Base-by-base conservation (phyloP, 768 basidiomycete genomes). In the Serpula lacrymans region DNA sequence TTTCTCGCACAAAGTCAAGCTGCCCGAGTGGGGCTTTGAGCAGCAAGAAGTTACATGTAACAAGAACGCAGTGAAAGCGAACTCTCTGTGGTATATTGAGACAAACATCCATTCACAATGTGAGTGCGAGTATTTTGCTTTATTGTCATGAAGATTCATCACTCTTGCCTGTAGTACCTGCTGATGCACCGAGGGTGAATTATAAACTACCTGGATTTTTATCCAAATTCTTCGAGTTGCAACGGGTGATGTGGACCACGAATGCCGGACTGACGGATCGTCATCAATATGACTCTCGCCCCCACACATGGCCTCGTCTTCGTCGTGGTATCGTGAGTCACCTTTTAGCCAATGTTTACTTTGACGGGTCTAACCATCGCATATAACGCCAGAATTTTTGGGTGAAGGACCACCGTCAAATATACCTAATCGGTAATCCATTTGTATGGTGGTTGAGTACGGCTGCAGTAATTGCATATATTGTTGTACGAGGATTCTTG, bases 11-110 rank as follows among this genome's bases (percentile, higher is more conserved):
- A 96, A 96, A 62, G 86, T 97, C 54, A 98, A 98, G 65, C 68
- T 99, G 1, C 96, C 96, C 0, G 88, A 96, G 4, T 99, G 96
- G 96, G 96, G 81, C 0, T 99, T 75, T 51, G 96, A 97, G 57
- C 96, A 99, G 62, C 96, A 99, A 60, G 96, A 99, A 57, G 96
- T 99, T 37, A 98, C 96, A 0, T 99, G 96, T 64, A 99, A 99
- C 67, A 98, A 93, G 74, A 95, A 98, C 52, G 94, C 96, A 10
- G 85, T 85, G 18, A 75, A 69, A 60, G 76, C 73, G 2, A 98
- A 98, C 62, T 93, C 92, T 22, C 58, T 98, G 45, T 98, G 96
- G 96, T 91, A 78, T 52, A 69, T 97, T 29, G 96, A 99, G 70
- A 96, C 92, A 2, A 41, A 37, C 34, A 70, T 54, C 20, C 92